These are phyloP conservation scores for Kluyveromyces dobzhanskii DNA, from an alignment of 805 yeast genomes.

Conservation along the genomic window DNA sequence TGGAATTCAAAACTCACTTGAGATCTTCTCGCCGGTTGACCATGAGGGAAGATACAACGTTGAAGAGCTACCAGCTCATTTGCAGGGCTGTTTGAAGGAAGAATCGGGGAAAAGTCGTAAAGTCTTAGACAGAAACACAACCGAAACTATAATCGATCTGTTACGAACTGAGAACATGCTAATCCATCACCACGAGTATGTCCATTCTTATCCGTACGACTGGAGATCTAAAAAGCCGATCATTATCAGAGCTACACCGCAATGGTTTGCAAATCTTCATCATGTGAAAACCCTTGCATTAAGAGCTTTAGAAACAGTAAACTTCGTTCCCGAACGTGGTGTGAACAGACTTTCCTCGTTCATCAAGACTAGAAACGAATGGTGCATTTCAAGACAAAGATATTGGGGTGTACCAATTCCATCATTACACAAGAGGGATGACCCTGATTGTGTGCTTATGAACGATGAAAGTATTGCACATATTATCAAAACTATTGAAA, in stretches of 20 bases:
- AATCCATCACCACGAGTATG: constrained; percentile 41
- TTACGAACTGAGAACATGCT: constrained; percentile 38
- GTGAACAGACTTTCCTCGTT: constrained; percentile 63
- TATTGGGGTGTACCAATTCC: constrained; percentile 99
- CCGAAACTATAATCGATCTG: constrained; percentile 35
- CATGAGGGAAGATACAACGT: constrained; percentile 56
- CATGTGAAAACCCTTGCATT: constrained; percentile 58
- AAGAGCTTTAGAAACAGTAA: constrained; percentile 50
- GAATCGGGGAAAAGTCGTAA: constrained; percentile 35
- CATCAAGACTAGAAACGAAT: constrained; percentile 71
- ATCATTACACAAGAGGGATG: constrained; percentile 49
- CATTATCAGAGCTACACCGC: constrained; percentile 91
- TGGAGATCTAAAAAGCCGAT: constrained; percentile 96
- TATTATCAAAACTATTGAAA: constrained; percentile 47
- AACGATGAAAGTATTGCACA: constrained; percentile 47
- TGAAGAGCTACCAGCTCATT: constrained; percentile 32
- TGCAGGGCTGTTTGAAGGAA: constrained; percentile 11
- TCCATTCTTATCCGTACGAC: constrained; percentile 90
- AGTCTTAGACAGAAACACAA: constrained; percentile 53
- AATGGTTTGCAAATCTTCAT: constrained; percentile 89
- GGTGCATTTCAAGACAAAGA: constrained; percentile 97
- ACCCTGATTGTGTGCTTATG: constrained; percentile 56
- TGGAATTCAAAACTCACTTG: constrained; percentile 49
- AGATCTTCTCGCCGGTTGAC: constrained; percentile 72
- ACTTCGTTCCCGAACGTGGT: constrained; percentile 70